A percentile compares a stretch with the other conserved stretches of the same genome.
Evolutionary conservation across 352 stramenopile species (phyloP).

Genomic region (Phytophthora cryptogea): DNA sequence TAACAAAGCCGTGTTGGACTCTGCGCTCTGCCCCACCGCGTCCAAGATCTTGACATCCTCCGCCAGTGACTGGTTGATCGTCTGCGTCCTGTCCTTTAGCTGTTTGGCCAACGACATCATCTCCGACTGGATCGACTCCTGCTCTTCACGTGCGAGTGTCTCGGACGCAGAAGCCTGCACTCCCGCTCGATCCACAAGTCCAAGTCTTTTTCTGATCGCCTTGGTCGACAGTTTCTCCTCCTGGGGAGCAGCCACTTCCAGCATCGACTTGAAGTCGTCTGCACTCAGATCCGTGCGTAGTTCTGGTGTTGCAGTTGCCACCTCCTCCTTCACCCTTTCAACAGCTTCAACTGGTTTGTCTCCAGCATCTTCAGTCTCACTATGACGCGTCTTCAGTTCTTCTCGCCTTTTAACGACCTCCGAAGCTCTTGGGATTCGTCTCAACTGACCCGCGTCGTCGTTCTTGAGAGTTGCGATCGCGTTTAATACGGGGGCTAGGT

Average conservation of each 20-base stretch:
- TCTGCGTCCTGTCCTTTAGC: constrained; percentile 76
- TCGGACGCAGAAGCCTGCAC: constrained; percentile 43
- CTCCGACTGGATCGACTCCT: constrained; percentile 73
- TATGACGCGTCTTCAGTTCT: constrained; percentile 4
- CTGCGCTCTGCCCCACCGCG: constrained; percentile 67
- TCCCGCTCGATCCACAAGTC: constrained; percentile 44
- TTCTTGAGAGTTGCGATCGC: constrained; percentile 28
- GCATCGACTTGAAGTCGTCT: constrained; percentile 66
- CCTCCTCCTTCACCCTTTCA: constrained; percentile 1
- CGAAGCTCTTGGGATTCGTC: constrained; percentile 32
- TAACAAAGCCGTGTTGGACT: constrained; percentile 65
- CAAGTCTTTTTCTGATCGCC: constrained; percentile 61
- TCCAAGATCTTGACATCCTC: constrained; percentile 81
- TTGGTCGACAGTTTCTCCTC: constrained; percentile 62
- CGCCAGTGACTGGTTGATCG: constrained; percentile 70
- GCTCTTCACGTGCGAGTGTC: constrained; percentile 55
- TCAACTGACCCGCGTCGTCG: background rate
- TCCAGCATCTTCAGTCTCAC: background rate
- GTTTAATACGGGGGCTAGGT: constrained; percentile 24
- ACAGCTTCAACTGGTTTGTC: background rate
- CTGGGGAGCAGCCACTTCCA: constrained; percentile 36
- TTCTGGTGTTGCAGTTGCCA: constrained; percentile 11
- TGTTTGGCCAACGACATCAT: constrained; percentile 76
- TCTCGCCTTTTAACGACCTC: constrained; percentile 34
- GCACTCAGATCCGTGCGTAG: constrained; percentile 41